phyloP scores from a whole-genome alignment of 164 flowering plant species.

The Stephania japonica region DNA sequence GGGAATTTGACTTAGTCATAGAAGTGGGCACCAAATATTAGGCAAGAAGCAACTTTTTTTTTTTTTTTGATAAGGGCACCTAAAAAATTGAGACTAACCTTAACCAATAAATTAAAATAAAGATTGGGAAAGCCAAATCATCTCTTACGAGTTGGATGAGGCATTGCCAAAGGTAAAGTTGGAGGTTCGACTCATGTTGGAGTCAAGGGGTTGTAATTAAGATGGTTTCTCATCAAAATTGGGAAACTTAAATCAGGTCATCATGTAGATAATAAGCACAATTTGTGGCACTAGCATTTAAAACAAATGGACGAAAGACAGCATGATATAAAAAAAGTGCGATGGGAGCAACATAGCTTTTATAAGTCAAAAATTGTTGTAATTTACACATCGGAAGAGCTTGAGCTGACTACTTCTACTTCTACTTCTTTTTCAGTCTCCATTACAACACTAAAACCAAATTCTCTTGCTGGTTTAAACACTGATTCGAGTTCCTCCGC shows the following conservation, averaged over 20 bases:
- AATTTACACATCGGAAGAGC: constrained; percentile 7
- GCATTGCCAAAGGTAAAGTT: too few species aligned
- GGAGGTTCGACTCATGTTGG: too few species aligned
- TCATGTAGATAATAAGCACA: not conserved
- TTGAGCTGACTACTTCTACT: constrained; percentile 16
- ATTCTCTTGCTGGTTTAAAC: constrained; percentile 56
- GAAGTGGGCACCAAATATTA: too few species aligned
- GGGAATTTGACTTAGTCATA: too few species aligned
- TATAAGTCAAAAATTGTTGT: not conserved
- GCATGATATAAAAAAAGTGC: not conserved
- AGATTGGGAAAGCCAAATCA: too few species aligned
- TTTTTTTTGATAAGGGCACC: not conserved
- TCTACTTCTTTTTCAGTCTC: constrained; percentile 41
- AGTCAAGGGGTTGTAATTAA: too few species aligned
- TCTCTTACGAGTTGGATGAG: too few species aligned
- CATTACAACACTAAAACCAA: constrained; percentile 59
- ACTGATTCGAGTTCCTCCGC: constrained; percentile 51
- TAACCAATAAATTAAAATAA: too few species aligned
- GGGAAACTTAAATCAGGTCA: not conserved
- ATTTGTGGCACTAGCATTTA: not conserved
- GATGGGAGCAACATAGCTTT: not conserved
- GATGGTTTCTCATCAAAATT: not conserved
- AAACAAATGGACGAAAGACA: not conserved
- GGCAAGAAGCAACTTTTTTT: not conserved
- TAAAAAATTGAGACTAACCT: not conserved